Conservation (phyloP, 768 basidiomycete species). For the Dacryopinax primogenitus region DNA sequence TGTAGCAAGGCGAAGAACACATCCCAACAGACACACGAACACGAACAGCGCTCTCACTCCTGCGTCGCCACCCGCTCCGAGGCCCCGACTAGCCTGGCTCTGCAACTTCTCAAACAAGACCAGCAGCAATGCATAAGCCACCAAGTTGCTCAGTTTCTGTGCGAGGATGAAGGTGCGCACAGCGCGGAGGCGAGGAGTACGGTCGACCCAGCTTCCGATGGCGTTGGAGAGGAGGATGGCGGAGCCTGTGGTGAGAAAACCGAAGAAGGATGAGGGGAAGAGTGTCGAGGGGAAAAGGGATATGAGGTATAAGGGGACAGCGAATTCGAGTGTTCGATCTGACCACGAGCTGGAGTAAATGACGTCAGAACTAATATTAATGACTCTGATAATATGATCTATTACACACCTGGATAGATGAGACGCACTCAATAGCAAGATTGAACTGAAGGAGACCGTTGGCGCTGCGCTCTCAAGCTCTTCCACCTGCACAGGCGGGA, state of each 20-base stretch:
- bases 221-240: slow-evolving; percentile 33
- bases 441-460: not conserved
- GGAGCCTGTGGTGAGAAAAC: slow-evolving; percentile 32
- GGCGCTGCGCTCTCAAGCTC: not conserved
- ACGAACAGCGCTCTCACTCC: slow-evolving; percentile 27
- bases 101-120: slow-evolving; percentile 20
- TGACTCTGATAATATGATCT: not conserved
- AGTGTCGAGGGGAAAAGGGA: slow-evolving; percentile 33
- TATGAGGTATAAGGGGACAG: slow-evolving; percentile 34
- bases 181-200: slow-evolving; percentile 27
- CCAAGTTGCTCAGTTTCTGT: slow-evolving; percentile 31
- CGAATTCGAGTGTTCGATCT: slow-evolving; percentile 33
- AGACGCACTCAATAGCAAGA: not conserved
- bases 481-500: not conserved
- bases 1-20: slow-evolving; percentile 31
- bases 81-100: not conserved
- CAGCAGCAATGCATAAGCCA: slow-evolving; percentile 28
- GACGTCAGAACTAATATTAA: not conserved
- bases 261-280: slow-evolving; percentile 38
- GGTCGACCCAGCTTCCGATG: slow-evolving; percentile 36
- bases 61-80: not conserved
- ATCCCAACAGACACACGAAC: slow-evolving; percentile 27
- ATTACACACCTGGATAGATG: not conserved
- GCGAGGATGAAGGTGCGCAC: slow-evolving; percentile 31
- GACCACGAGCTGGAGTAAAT: slow-evolving; percentile 19